Evolutionary conservation across 2,329 filamentous ascomycete species (phyloP).

Genomic region (Colletotrichum abscissum): DNA sequence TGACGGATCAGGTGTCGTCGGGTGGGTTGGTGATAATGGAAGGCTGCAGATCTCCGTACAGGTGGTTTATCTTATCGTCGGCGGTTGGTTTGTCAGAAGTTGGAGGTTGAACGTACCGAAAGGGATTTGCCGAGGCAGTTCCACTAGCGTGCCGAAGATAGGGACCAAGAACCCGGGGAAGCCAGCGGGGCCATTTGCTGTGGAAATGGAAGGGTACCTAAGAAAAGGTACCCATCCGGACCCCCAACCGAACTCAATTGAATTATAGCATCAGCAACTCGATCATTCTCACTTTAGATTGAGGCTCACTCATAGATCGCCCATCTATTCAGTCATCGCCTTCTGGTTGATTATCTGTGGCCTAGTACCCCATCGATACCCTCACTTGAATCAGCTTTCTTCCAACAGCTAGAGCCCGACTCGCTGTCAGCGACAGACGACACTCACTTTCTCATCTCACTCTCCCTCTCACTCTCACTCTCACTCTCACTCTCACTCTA

Average conservation of each 20-base stretch:
- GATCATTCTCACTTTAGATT: background rate
- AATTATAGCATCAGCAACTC: background rate
- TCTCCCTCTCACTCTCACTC: background rate
- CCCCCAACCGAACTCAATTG: background rate
- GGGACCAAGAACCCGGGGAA: constrained; percentile 31
- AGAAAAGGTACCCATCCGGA: background rate
- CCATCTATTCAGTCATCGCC: too few relatives aligned
- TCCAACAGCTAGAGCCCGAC: background rate
- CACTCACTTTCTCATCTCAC: background rate
- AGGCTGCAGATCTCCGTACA: background rate
- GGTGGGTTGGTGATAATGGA: background rate
- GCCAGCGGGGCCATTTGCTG: background rate
- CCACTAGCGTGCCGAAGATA: constrained; percentile 28
- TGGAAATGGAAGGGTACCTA: background rate
- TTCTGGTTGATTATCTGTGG: background rate
- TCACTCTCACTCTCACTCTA: too few relatives aligned
- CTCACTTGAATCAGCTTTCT: background rate
- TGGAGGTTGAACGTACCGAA: background rate
- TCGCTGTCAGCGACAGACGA: background rate
- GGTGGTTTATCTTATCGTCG: background rate
- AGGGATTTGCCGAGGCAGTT: constrained; percentile 31
- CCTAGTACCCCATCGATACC: background rate
- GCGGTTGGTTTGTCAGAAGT: constrained; percentile 22
- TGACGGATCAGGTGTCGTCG: background rate
- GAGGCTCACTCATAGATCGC: too few relatives aligned